phyloP scores from a whole-genome alignment of 1,284 basidiomycete species.

The Cryptococcus sp. region DNA sequence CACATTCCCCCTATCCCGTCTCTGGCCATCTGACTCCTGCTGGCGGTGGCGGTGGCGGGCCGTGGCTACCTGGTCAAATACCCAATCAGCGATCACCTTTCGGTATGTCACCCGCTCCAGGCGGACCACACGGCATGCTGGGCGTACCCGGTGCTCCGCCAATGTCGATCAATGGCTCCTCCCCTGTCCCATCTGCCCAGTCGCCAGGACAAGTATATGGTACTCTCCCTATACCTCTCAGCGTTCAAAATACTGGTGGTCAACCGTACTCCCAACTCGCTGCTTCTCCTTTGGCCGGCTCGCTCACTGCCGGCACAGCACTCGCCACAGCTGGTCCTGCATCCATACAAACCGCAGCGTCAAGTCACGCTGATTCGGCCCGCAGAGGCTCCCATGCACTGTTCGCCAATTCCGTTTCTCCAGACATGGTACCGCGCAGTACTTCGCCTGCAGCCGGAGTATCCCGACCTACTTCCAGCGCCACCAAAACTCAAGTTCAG shows the following conservation, averaged over 20 bases:
- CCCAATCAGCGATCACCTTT: conserved; percentile 24
- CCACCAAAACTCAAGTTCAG: conserved; percentile 6
- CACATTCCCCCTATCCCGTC: conserved; percentile 17
- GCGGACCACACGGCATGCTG: conserved; percentile 8
- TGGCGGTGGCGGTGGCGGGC: not conserved
- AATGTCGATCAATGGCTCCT: conserved; percentile 18
- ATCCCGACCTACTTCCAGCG: conserved; percentile 3
- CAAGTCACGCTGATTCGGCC: too few relatives aligned
- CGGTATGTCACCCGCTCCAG: not conserved
- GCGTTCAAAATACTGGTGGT: conserved; percentile 28
- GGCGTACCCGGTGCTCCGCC: conserved; percentile 15
- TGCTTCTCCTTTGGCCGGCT: conserved; percentile 48
- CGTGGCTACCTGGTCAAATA: conserved; percentile 30
- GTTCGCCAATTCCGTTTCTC: conserved; percentile 14
- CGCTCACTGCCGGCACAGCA: conserved; percentile 30
- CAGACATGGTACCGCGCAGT: conserved; percentile 14
- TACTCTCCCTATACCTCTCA: conserved; percentile 22
- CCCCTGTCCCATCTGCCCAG: conserved; percentile 20
- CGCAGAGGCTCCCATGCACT: conserved; percentile 5
- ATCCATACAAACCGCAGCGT: not conserved
- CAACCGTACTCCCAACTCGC: conserved; percentile 25
- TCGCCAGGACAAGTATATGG: conserved; percentile 21
- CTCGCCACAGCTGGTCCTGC: not conserved
- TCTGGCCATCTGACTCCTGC: conserved; percentile 22
- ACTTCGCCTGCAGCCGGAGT: conserved; percentile 14